Percentiles rank a stretch among this genome's conserved stretches.
phyloP scores from a whole-genome alignment of 306 rosid genomes.

The Acacia melanoxylon region DNA sequence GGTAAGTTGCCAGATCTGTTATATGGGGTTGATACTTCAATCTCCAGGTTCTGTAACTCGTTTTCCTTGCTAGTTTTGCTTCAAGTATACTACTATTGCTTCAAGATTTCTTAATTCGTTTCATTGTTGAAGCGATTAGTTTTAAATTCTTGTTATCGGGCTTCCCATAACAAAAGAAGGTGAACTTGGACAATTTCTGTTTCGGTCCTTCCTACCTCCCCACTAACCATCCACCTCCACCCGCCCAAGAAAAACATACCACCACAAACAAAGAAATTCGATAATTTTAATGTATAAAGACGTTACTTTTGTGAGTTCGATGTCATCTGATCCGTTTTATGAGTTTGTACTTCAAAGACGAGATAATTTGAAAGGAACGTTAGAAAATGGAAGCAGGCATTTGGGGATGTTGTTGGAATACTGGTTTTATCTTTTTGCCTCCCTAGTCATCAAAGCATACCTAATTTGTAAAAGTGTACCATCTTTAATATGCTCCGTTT shows the following conservation, averaged over 20 bases:
- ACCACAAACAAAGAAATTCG: not conserved
- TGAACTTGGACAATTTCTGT: not conserved
- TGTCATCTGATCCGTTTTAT: not conserved
- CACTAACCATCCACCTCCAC: not conserved
- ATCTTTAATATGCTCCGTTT: not conserved
- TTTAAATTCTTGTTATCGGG: not conserved
- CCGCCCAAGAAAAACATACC: not conserved
- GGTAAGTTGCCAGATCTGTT: slow-evolving; percentile 35
- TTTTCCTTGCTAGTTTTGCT: not conserved
- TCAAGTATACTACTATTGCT: not conserved
- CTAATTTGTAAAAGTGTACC: not conserved
- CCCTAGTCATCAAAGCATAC: not conserved
- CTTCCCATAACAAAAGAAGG: no score
- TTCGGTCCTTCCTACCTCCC: not conserved
- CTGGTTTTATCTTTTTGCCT: not conserved
- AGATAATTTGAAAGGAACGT: not conserved
- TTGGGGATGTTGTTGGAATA: not conserved
- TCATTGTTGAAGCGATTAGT: not conserved
- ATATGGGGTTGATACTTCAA: not conserved
- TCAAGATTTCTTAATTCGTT: not conserved
- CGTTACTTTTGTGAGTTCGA: not conserved
- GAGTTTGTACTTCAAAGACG: not conserved
- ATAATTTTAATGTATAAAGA: not conserved
- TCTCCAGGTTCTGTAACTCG: not conserved
- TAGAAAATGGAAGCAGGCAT: not conserved